Conservation (phyloP, 2,329 filamentous ascomycete genomes). For the Diaporthe sp. region DNA sequence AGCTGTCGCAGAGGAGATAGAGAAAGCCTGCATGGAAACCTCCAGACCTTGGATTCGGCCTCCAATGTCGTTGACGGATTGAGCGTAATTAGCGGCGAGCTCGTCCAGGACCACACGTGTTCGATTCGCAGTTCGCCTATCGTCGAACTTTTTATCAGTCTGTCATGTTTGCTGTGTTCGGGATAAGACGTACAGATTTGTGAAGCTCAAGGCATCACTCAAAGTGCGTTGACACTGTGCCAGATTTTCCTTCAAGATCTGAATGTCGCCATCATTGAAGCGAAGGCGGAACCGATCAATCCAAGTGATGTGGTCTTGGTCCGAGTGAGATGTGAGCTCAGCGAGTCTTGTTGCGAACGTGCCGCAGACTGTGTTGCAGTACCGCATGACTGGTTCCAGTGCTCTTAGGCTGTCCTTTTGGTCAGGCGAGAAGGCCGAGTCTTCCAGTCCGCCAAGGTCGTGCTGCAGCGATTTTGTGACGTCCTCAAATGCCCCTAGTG, state of each 20-base stretch:
- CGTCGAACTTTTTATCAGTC: not conserved
- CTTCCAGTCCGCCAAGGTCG: constrained; percentile 5
- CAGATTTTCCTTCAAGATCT: constrained; percentile 17
- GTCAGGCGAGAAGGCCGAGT: not conserved
- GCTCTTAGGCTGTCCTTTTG: constrained; percentile 16
- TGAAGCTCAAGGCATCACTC: constrained; percentile 13
- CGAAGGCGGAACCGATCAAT: constrained; percentile 12
- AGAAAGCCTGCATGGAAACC: constrained; percentile 7
- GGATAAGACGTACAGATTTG: not conserved
- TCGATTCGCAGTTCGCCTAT: constrained; percentile 15
- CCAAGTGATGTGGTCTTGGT: constrained; percentile 6
- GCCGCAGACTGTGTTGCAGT: constrained; percentile 7
- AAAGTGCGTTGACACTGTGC: constrained; percentile 27
- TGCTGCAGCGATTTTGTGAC: not conserved
- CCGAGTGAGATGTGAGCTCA: constrained; percentile 23
- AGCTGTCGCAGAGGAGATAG: not conserved
- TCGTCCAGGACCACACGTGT: constrained; percentile 7
- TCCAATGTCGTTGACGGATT: constrained; percentile 15
- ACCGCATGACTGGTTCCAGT: constrained; percentile 9
- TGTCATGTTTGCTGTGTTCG: not conserved
- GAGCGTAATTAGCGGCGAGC: constrained; percentile 16
- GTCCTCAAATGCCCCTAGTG: constrained; percentile 27
- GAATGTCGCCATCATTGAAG: constrained; percentile 24
- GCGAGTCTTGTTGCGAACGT: not conserved
- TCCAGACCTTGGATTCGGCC: constrained; percentile 5